phyloP scores from a whole-genome alignment of 768 basidiomycete species.

The Boletales sp. region DNA sequence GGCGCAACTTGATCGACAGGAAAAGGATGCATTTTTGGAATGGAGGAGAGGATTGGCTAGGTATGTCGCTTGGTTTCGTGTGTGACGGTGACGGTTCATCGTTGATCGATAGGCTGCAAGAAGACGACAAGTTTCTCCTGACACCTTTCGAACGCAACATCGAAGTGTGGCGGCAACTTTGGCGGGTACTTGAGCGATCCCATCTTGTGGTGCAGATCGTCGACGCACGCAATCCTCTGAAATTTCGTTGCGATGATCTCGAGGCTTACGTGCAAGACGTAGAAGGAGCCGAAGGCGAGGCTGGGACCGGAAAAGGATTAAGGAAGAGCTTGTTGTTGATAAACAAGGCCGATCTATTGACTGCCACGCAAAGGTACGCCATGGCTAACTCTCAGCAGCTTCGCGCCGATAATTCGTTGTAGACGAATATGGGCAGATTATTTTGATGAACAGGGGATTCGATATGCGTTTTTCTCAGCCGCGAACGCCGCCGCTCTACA shows the following conservation, averaged over 20 bases:
- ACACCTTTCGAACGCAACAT: conserved; percentile 97
- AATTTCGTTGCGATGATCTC: conserved; percentile 90
- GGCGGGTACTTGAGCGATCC: conserved; percentile 94
- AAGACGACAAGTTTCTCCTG: conserved; percentile 80
- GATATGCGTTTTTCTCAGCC: conserved; percentile 93
- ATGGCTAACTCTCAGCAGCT: not conserved
- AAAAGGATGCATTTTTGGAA: conserved; percentile 85
- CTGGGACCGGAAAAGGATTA: conserved; percentile 68
- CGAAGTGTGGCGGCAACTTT: conserved; percentile 98
- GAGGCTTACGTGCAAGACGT: conserved; percentile 83
- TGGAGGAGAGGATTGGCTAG: conserved; percentile 91
- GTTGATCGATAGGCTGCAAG: conserved; percentile 62
- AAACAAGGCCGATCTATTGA: conserved; percentile 94
- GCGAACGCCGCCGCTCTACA: conserved; percentile 84
- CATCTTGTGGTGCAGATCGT: conserved; percentile 95
- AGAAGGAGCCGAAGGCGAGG: conserved; percentile 77
- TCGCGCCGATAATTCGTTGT: conserved; percentile 27
- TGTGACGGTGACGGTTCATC: not conserved
- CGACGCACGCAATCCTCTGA: conserved; percentile 91
- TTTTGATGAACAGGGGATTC: conserved; percentile 70
- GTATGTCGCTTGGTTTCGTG: conserved; percentile 46
- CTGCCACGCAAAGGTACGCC: conserved; percentile 74
- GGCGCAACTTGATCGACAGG: conserved; percentile 79
- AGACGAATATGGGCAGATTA: conserved; percentile 91
- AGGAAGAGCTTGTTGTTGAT: conserved; percentile 80